Conservation (phyloP, 2,329 filamentous ascomycete species). For the Pseudopithomyces chartarum region DNA sequence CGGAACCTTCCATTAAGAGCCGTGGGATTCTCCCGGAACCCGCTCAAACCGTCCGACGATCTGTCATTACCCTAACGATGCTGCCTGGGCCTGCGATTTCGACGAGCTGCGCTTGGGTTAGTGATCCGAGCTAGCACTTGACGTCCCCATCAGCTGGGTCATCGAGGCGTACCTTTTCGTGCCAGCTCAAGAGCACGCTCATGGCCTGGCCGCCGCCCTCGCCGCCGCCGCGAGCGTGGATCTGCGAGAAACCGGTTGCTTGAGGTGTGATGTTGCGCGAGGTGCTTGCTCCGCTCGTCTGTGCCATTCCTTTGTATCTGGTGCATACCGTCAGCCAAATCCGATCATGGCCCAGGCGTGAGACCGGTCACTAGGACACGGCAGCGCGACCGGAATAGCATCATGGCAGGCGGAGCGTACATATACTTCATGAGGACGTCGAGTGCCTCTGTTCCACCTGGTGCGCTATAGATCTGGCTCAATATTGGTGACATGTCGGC, state of each 20-base stretch:
- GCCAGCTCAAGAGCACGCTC: slow-evolving; percentile 97
- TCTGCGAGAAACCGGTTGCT: slow-evolving; percentile 86
- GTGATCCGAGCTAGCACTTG: too few species aligned
- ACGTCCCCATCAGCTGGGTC: background rate
- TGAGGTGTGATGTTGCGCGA: slow-evolving; percentile 67
- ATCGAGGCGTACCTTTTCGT: slow-evolving; percentile 73
- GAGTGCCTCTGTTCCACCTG: slow-evolving; percentile 80
- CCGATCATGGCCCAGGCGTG: background rate
- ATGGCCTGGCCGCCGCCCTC: slow-evolving; percentile 83
- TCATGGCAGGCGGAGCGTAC: slow-evolving; percentile 58
- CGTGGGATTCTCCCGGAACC: slow-evolving; percentile 8
- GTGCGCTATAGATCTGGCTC: slow-evolving; percentile 75
- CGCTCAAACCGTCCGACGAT: slow-evolving; percentile 82
- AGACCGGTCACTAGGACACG: slow-evolving; percentile 8
- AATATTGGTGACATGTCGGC: slow-evolving; percentile 93
- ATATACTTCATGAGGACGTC: slow-evolving; percentile 98
- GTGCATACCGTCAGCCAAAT: slow-evolving; percentile 21
- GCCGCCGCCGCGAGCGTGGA: slow-evolving; percentile 63
- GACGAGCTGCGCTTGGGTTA: slow-evolving; percentile 63
- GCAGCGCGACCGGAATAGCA: slow-evolving; percentile 14
- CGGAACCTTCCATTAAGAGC: background rate
- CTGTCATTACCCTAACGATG: slow-evolving; percentile 94
- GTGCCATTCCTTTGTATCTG: slow-evolving; percentile 85
- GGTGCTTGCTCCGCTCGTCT: slow-evolving; percentile 37
- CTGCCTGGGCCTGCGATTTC: slow-evolving; percentile 88